A percentile compares a stretch with the other conserved stretches of the same genome.
Conservation (phyloP, 1,139 yeast species). For the Pichia norvegensis region DNA sequence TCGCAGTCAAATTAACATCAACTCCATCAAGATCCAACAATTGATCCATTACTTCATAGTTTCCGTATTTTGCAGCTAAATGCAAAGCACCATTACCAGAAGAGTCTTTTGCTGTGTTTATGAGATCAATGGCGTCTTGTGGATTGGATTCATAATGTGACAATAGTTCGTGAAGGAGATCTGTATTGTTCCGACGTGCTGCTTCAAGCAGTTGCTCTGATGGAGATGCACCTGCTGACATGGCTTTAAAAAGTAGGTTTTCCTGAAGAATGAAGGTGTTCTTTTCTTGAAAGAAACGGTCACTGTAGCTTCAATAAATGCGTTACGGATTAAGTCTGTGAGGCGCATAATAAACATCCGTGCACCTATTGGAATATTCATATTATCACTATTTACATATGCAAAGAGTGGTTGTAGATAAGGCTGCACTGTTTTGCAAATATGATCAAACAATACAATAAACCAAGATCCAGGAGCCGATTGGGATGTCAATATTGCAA, state of each 20-base stretch:
- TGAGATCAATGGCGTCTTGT: constrained; percentile 45
- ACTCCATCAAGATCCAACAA: constrained; percentile 85
- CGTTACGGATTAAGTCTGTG: too few relatives aligned
- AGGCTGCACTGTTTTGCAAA: neutral
- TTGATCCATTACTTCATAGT: constrained; percentile 78
- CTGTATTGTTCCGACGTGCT: constrained; percentile 81
- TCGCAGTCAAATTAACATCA: constrained; percentile 74
- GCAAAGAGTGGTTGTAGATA: neutral
- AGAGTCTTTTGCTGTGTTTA: constrained; percentile 68
- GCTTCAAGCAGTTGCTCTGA: constrained; percentile 80
- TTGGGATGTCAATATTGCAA: constrained; percentile 13
- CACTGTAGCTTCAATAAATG: too few relatives aligned
- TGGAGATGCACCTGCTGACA: constrained; percentile 56
- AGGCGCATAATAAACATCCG: too few relatives aligned
- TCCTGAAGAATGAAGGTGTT: neutral
- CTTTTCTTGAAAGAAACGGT: neutral
- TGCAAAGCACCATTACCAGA: constrained; percentile 81
- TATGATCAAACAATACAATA: too few relatives aligned
- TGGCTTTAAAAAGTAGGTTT: too few relatives aligned
- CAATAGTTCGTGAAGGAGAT: constrained; percentile 54
- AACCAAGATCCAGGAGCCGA: constrained; percentile 10
- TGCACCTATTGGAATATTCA: too few relatives aligned
- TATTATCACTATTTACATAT: too few relatives aligned
- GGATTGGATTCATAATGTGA: constrained; percentile 38
- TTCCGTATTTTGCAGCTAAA: constrained; percentile 71